Conservation (phyloP, 768 basidiomycete species). For the Podaxis rugospora region DNA sequence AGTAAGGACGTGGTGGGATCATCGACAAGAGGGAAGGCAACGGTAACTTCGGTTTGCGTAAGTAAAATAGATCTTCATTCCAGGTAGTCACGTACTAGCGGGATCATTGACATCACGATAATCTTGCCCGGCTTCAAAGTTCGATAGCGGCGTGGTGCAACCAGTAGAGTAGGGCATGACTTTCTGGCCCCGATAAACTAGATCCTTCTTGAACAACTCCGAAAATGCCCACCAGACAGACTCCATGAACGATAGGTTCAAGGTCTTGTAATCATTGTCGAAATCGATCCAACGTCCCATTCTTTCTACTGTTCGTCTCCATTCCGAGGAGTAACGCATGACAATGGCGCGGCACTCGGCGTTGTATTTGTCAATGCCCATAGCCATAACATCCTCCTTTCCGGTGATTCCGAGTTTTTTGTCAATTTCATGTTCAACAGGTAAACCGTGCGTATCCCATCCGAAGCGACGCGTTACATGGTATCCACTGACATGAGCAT, state of each 20-base stretch:
- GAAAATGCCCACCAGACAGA: conserved; percentile 99
- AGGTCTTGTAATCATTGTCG: conserved; percentile 98
- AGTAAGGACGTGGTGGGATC: conserved; percentile 87
- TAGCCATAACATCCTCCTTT: conserved; percentile 86
- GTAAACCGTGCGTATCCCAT: conserved; percentile 98
- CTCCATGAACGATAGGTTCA: conserved; percentile 94
- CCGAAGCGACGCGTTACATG: conserved; percentile 94
- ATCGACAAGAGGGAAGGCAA: conserved; percentile 90
- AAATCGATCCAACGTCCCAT: conserved; percentile 99
- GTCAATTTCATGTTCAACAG: conserved; percentile 99
- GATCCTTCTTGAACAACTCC: conserved; percentile 85
- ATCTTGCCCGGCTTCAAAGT: conserved; percentile 92
- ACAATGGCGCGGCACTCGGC: conserved; percentile 95
- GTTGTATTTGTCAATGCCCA: conserved; percentile 98
- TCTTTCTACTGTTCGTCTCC: conserved; percentile 92
- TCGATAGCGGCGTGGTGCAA: conserved; percentile 92
- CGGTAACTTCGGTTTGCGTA: conserved; percentile 55
- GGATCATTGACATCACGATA: conserved; percentile 95
- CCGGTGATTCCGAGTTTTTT: conserved; percentile 91
- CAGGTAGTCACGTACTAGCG: conserved; percentile 49
- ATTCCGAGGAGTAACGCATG: conserved; percentile 94
- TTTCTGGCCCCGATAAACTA: conserved; percentile 89
- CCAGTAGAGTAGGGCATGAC: conserved; percentile 99
- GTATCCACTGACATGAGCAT: conserved; percentile 89
- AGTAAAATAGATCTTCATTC: not conserved